phyloP scores from a whole-genome alignment of 305 asterid species.

The Solanum hybrid region DNA sequence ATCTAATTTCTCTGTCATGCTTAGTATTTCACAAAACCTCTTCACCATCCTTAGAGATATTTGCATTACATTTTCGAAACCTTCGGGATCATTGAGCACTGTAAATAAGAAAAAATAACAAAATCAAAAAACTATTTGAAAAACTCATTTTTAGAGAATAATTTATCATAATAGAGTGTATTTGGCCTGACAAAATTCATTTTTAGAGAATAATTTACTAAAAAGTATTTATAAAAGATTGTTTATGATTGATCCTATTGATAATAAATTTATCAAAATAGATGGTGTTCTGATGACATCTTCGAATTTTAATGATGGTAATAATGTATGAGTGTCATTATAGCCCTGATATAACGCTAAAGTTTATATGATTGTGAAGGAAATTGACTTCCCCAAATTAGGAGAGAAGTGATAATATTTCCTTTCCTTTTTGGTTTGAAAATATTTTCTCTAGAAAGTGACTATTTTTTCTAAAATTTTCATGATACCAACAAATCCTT shows the following conservation, averaged over 20 bases:
- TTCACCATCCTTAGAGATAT: slow-evolving; percentile 62
- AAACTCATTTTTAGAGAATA: too few species aligned
- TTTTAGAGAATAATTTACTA: not conserved
- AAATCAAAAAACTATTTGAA: not conserved
- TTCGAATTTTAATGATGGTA: not conserved
- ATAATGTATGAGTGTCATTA: not conserved
- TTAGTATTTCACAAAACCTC: slow-evolving; percentile 32
- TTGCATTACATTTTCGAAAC: slow-evolving; percentile 38
- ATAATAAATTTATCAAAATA: not conserved
- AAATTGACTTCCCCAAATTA: not conserved
- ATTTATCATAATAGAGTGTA: not conserved
- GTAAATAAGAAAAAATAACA: not conserved
- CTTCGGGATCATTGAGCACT: slow-evolving; percentile 38
- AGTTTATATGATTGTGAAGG: not conserved
- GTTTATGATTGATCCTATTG: not conserved
- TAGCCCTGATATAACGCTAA: not conserved
- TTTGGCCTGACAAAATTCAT: not conserved
- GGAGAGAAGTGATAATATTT: not conserved
- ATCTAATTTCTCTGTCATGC: slow-evolving; percentile 34
- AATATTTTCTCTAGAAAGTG: not conserved
- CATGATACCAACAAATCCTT: not conserved
- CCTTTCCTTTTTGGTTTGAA: not conserved
- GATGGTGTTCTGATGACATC: not conserved
- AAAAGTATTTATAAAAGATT: too few species aligned
- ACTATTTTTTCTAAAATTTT: not conserved